Base-by-base conservation (phyloP, 495 filamentous ascomycete species). In the Podospora sp. region DNA sequence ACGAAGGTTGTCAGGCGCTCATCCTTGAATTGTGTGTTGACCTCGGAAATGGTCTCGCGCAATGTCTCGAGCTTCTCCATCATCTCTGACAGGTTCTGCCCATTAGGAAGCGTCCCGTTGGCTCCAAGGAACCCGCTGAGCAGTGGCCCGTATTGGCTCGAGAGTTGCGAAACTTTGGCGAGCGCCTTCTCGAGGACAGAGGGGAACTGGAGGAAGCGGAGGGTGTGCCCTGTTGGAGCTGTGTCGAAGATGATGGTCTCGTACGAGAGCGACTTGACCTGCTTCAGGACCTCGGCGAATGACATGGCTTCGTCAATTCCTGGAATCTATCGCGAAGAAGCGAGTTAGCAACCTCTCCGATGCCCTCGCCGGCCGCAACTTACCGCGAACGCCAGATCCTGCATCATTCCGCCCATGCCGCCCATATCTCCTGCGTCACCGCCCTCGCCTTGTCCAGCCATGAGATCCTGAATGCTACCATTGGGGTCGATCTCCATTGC, bases 401-500 rank as follows among this genome's bases (percentile, higher is more conserved):
- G 87, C 86, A 88, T 87, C 86, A 89, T 87, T 56, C 83, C 83
- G 40, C 85, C 86, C 74, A 87, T 80, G 57, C 76, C 73, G 77
- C 89, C 82, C 77, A 91, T 85, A 69, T 85, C 90, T 73, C 89
- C 90, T 9, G 81, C 85, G 27, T 51, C 63, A 7, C 65, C 70
- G 65, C 88, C 90, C 14, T 94, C 93, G 8, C 89, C 92, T 62
- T 92, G 91, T 16, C 87, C 88, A 6, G 92, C 90, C 70, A 99
- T 81, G 18, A 99, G 80, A 77, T 99, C 95, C 79, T 97, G 94
- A 67, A 99, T 97, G 72, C 93, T 97, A 27, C 95, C 96, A 77
- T 96, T 98, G 55, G 95, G 95, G 78, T 99, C 95, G 71, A 99
- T 98, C 83, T 99, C 95, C 95, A 99, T 99, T 22, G 95, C 95